A percentile compares a stretch with the other conserved stretches of the same genome.
Evolutionary conservation across 805 yeast genomes (phyloP).

Genomic region (Starmera amethionina): DNA sequence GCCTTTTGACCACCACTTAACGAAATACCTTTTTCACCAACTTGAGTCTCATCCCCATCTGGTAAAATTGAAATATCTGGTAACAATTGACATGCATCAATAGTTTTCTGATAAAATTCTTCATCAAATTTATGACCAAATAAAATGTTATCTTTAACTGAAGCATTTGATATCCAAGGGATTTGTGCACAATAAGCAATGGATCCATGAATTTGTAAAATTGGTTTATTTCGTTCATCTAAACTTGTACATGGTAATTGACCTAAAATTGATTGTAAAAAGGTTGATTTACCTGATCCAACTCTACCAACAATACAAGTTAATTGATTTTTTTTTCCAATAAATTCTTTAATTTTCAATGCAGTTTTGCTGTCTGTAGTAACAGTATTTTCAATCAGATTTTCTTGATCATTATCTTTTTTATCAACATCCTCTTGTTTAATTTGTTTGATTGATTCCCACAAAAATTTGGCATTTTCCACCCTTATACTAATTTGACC

Average conservation of each 20-base stretch:
- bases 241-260: constrained; percentile 32
- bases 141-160: constrained; percentile 39
- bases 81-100: constrained; percentile 40
- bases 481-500: constrained; percentile 28
- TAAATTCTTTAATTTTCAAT: constrained; percentile 33
- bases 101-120: constrained; percentile 29
- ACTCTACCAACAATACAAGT: constrained; percentile 59
- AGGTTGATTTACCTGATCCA: constrained; percentile 59
- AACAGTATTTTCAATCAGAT: constrained; percentile 25
- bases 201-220: constrained; percentile 25
- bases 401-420: constrained; percentile 17
- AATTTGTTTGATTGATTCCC: constrained; percentile 26
- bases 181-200: constrained; percentile 55
- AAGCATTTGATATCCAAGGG: constrained; percentile 43
- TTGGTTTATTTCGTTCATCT: constrained; percentile 14
- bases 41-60: constrained; percentile 42
- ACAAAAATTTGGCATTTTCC: constrained; percentile 42
- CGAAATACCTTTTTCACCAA: constrained; percentile 54
- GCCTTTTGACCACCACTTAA: constrained; percentile 59
- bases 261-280: constrained; percentile 45
- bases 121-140: constrained; percentile 39
- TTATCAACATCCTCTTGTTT: constrained; percentile 8
- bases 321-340: constrained; percentile 42
- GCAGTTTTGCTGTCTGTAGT: constrained; percentile 39
- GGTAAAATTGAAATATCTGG: constrained; percentile 38